These are phyloP conservation scores for Russula dissimulans DNA, from an alignment of 768 basidiomycete genomes.

Conservation along the genomic window DNA sequence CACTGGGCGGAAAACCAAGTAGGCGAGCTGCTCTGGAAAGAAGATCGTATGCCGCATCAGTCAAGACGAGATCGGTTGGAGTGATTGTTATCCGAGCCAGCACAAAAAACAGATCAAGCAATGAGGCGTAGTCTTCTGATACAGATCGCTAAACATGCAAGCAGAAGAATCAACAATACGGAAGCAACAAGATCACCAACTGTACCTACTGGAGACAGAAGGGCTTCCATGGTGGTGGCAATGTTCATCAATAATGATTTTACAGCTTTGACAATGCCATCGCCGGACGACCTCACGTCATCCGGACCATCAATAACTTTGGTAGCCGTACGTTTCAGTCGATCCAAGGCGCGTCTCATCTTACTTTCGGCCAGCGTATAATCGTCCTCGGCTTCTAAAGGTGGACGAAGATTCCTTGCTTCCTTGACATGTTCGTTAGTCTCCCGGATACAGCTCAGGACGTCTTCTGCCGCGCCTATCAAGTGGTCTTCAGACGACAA, in stretches of 20 bases:
- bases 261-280: constrained; percentile 4
- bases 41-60: constrained; percentile 37
- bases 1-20: constrained; percentile 19
- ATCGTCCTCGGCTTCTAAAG: constrained; percentile 27
- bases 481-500: background rate
- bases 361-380: constrained; percentile 37
- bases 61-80: constrained; percentile 36
- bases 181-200: background rate
- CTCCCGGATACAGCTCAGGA: constrained; percentile 7
- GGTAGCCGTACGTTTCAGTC: constrained; percentile 42
- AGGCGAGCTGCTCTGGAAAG: constrained; percentile 35
- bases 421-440: constrained; percentile 5
- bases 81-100: constrained; percentile 40
- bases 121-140: constrained; percentile 32
- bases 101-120: constrained; percentile 47
- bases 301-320: constrained; percentile 35
- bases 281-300: background rate
- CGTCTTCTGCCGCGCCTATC: constrained; percentile 3
- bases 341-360: constrained; percentile 51
- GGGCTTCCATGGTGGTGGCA: constrained; percentile 3
- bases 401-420: background rate
- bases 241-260: constrained; percentile 31
- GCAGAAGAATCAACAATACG: background rate
- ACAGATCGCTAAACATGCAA: constrained; percentile 19
- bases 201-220: background rate